Percentiles rank a stretch among this genome's conserved stretches.
Evolutionary conservation across 2,329 filamentous ascomycete species (phyloP).

Genomic region (Alternaria metachromatica): DNA sequence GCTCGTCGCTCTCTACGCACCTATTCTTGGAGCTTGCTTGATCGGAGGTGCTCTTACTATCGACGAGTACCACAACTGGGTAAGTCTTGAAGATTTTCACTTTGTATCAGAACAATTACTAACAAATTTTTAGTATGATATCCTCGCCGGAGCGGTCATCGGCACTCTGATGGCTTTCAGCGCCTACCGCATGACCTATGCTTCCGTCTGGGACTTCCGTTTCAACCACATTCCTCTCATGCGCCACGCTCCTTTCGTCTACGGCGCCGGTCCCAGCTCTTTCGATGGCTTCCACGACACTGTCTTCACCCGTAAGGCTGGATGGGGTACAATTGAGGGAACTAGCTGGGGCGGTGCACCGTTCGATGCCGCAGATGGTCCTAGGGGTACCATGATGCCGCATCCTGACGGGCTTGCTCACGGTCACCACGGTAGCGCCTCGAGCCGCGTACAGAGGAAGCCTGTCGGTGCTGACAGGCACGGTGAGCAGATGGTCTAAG

Average conservation of each 20-base stretch:
- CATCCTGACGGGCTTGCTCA: constrained; percentile 36
- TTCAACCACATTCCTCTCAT: constrained; percentile 71
- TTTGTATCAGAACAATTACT: neutral
- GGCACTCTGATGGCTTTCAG: constrained; percentile 71
- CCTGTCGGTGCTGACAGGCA: constrained; percentile 34
- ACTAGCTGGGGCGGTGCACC: constrained; percentile 52
- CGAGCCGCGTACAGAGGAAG: constrained; percentile 36
- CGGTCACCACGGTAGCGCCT: constrained; percentile 24
- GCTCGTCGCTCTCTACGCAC: constrained; percentile 67
- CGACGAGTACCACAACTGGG: constrained; percentile 70
- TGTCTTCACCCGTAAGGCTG: constrained; percentile 65
- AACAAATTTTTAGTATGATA: constrained; percentile 65
- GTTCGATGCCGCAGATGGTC: constrained; percentile 50
- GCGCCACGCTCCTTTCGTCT: constrained; percentile 63
- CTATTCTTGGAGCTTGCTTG: constrained; percentile 70
- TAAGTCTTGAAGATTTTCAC: neutral
- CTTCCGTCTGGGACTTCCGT: constrained; percentile 72
- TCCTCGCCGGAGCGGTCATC: constrained; percentile 70
- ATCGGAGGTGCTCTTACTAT: constrained; percentile 75
- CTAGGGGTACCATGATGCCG: constrained; percentile 43
- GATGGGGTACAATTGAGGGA: constrained; percentile 61
- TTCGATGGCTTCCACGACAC: constrained; percentile 59
- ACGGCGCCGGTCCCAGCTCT: constrained; percentile 50
- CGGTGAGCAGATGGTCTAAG: constrained; percentile 13
- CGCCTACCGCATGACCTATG: constrained; percentile 71